These are phyloP conservation scores for Chloris gayana DNA, from an alignment of 176 grass and related monocot species.

Conservation along the genomic window DNA sequence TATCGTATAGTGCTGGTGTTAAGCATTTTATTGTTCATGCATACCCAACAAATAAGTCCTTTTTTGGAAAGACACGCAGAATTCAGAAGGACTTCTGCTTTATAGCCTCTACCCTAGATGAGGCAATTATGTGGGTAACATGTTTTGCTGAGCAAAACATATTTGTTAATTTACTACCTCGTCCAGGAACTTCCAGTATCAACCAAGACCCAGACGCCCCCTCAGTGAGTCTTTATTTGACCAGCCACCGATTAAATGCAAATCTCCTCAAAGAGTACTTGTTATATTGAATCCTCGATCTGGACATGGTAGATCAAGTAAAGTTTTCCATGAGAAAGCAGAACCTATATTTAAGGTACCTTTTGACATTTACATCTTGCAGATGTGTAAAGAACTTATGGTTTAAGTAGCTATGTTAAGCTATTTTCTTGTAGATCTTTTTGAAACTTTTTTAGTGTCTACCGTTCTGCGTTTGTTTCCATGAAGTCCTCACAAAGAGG, in stretches of 20 bases:
- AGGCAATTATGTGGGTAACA: slow-evolving; percentile 76
- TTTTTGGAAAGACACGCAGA: slow-evolving; percentile 69
- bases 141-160: slow-evolving; percentile 92
- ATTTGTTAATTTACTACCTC: slow-evolving; percentile 70
- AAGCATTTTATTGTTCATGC: slow-evolving; percentile 83
- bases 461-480: background rate
- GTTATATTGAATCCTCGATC: slow-evolving; percentile 97
- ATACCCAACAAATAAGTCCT: slow-evolving; percentile 74
- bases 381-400: slow-evolving; percentile 12
- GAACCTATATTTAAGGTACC: slow-evolving; percentile 98
- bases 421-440: slow-evolving; percentile 25
- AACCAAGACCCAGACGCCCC: slow-evolving; percentile 59
- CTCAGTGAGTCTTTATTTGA: slow-evolving; percentile 66
- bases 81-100: slow-evolving; percentile 80
- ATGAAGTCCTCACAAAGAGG: background rate
- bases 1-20: slow-evolving; percentile 71
- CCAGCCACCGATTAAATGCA: slow-evolving; percentile 80
- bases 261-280: slow-evolving; percentile 75
- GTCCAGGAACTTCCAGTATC: slow-evolving; percentile 53
- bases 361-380: slow-evolving; percentile 19
- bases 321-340: slow-evolving; percentile 90
- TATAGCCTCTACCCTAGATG: slow-evolving; percentile 69
- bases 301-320: slow-evolving; percentile 90
- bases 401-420: background rate
- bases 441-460: slow-evolving; percentile 1